Conservation (phyloP, 371 early-diverging fungal species). For the Basidiobolus heterosporus region DNA sequence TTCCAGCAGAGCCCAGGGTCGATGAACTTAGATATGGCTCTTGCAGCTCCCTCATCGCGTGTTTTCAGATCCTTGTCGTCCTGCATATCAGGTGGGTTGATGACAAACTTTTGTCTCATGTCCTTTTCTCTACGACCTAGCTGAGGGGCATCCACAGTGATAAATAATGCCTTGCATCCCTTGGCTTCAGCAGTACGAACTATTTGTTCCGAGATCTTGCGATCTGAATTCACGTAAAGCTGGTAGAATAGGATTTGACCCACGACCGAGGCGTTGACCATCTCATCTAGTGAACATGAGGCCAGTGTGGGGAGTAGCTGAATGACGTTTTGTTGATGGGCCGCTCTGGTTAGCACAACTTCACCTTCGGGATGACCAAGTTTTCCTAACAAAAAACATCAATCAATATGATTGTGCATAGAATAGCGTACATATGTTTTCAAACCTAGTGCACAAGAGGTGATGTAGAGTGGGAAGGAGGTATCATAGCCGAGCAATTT, state of each 20-base stretch:
- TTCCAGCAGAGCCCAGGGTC: conserved; percentile 77
- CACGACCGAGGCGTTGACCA: conserved; percentile 22
- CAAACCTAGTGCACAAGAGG: conserved; percentile 36
- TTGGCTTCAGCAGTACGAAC: conserved; percentile 61
- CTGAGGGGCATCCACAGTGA: conserved; percentile 86
- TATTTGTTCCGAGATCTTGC: conserved; percentile 47
- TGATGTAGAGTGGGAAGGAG: conserved; percentile 30
- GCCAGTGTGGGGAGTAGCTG: conserved; percentile 62
- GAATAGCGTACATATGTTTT: not conserved
- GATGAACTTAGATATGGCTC: conserved; percentile 58
- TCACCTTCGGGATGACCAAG: conserved; percentile 65
- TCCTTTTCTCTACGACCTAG: conserved; percentile 80
- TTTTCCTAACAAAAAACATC: conserved; percentile 23
- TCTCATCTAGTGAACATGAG: conserved; percentile 48
- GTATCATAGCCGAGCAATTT: conserved; percentile 39
- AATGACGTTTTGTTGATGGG: conserved; percentile 22
- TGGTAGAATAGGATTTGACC: conserved; percentile 42
- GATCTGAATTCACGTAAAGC: conserved; percentile 77
- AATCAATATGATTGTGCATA: not conserved
- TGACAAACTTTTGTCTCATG: conserved; percentile 47
- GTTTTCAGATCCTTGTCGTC: conserved; percentile 8
- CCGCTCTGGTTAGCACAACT: conserved; percentile 44
- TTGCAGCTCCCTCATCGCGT: conserved; percentile 44
- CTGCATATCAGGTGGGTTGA: conserved; percentile 5
- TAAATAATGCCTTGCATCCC: conserved; percentile 72